Conservation (phyloP, 495 filamentous ascomycete genomes). For the Letharia lupina region DNA sequence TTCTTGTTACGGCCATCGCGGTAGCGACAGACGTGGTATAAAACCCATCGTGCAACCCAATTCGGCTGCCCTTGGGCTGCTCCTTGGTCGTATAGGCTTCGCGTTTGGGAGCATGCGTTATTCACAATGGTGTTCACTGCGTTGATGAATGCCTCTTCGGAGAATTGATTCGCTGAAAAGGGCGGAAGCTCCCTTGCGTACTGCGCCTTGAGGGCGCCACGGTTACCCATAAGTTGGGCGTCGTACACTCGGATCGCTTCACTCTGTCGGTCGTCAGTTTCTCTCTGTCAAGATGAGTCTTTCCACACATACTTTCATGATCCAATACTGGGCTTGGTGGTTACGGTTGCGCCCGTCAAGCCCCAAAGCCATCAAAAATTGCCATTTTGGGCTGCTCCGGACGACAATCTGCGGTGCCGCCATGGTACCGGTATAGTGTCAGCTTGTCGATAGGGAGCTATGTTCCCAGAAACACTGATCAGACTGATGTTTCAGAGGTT, state of each 20-base stretch:
- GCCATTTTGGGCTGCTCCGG: slow-evolving; percentile 14
- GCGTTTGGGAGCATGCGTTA: slow-evolving; percentile 33
- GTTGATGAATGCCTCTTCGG: slow-evolving; percentile 34
- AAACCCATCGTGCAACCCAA: slow-evolving; percentile 50
- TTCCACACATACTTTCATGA: slow-evolving; percentile 13
- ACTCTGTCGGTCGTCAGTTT: slow-evolving; percentile 31
- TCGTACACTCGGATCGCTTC: slow-evolving; percentile 43
- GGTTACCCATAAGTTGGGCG: slow-evolving; percentile 34
- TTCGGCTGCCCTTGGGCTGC: slow-evolving; percentile 40
- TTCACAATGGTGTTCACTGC: slow-evolving; percentile 29
- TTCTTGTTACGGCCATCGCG: slow-evolving; percentile 49
- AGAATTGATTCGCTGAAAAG: slow-evolving; percentile 42
- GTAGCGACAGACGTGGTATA: slow-evolving; percentile 52
- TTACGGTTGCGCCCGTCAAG: slow-evolving; percentile 8
- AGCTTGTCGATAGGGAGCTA: not conserved
- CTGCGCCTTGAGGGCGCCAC: slow-evolving; percentile 34
- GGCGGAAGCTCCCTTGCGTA: slow-evolving; percentile 33
- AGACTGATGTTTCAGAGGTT: not conserved
- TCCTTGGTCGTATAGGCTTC: slow-evolving; percentile 35
- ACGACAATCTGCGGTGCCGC: not conserved
- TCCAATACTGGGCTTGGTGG: slow-evolving; percentile 13
- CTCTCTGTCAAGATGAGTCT: not conserved
- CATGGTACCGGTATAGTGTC: not conserved
- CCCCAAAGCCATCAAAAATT: not conserved
- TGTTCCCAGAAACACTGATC: not conserved